Evolutionary conservation across 1,139 yeast species (phyloP).

Genomic region (Taiozyma sp.): DNA sequence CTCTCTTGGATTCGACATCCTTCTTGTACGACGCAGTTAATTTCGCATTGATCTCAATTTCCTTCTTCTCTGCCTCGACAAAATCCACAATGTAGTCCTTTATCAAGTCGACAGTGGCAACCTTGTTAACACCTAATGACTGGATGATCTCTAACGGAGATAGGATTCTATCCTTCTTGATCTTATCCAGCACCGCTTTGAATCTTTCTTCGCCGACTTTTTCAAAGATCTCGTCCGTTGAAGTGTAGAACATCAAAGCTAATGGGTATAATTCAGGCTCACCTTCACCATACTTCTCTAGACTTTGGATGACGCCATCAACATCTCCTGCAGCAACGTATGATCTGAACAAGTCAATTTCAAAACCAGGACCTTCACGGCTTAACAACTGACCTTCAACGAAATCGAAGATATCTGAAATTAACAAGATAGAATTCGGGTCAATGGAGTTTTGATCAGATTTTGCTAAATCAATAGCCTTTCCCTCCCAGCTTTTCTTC

Average conservation of each 20-base stretch:
- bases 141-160: constrained; percentile 77
- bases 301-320: constrained; percentile 48
- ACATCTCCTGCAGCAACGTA: constrained; percentile 57
- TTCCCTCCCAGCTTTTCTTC: constrained; percentile 52
- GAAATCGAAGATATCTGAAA: constrained; percentile 63
- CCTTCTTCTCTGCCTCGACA: constrained; percentile 57
- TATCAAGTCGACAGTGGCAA: constrained; percentile 69
- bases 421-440: constrained; percentile 52
- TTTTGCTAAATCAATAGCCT: constrained; percentile 53
- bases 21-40: constrained; percentile 63
- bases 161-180: constrained; percentile 51
- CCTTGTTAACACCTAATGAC: constrained; percentile 57
- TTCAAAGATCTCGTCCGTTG: constrained; percentile 48
- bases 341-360: constrained; percentile 60
- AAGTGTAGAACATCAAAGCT: constrained; percentile 62
- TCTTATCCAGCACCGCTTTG: constrained; percentile 44
- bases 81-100: constrained; percentile 64
- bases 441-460: constrained; percentile 44
- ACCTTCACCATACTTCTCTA: constrained; percentile 54
- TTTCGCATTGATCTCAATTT: constrained; percentile 62
- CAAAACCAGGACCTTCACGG: constrained; percentile 23
- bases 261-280: constrained; percentile 64
- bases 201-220: constrained; percentile 53
- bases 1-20: constrained; percentile 57
- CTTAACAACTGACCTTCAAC: constrained; percentile 37